Evolutionary conservation across 2,329 filamentous ascomycete genomes (phyloP), one percentile per base, ranked within the genome.

Genomic region (Dryadomyces quercivorus): DNA sequence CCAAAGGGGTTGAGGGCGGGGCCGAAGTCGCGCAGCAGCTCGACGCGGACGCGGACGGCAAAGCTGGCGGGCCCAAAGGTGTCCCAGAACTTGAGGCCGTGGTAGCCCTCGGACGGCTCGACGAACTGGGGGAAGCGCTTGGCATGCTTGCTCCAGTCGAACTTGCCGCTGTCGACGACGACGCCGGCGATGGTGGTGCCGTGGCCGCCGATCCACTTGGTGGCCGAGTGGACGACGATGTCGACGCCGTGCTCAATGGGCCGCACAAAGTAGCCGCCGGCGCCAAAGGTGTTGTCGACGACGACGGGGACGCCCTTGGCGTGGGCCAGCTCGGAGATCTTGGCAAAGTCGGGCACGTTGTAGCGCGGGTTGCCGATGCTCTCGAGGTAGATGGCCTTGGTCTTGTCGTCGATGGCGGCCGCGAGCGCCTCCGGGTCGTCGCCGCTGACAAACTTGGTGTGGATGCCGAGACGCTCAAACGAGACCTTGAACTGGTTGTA

Each of bases 401-500:
- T 97, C 70, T 85, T 88, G 62, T 94, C 88, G 67, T 96, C 91
- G 65, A 96, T 96, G 54, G 84, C 82, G 49, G 82, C 81, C 42
- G 80, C 84, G 64, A 96, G 86, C 63, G 90, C 88, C 61, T 85
- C 84, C 15, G 87, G 74, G 56, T 82, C 82, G 69, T 95, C 90
- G 47, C 88, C 88, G 54, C 83, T 76, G 64, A 95, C 79, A 63
- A 96, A 96, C 73, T 91, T 95, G 65, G 89, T 93, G 45, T 75
- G 75, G 65, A 97, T 90, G 58, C 92, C 92, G 48, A 95, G 72
- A n/a, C 91, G 82, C 7, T 89, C 86, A 55, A 96, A 76, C 61
- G 89, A 79, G 48, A 96, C 90, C 73, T 96, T 96, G 73, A 96
- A 82, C 74, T 96, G 92, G 73, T 97, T 96, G 76, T 95, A 96